These are phyloP conservation scores for Rhododendron ovatum DNA, from an alignment of 148 eudicot species.

Conservation along the genomic window DNA sequence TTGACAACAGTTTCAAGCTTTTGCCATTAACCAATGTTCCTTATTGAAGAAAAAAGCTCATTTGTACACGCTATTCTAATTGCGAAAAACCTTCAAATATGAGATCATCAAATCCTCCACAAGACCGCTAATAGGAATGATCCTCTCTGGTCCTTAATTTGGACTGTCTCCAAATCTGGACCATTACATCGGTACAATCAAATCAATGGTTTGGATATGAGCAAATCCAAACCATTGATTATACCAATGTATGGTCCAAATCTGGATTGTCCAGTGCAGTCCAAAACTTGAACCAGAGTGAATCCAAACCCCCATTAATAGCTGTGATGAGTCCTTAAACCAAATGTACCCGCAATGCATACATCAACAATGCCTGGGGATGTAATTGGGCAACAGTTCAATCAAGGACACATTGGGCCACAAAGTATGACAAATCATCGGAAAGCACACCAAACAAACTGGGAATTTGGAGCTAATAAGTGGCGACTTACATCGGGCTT, in stretches of 20 bases:
- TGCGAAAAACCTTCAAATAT: neutral
- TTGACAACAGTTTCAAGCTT: neutral
- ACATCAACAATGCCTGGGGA: neutral
- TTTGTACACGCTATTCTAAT: neutral
- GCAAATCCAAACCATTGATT: no score
- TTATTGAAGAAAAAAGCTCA: neutral
- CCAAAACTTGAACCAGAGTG: neutral
- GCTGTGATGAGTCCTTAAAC: neutral
- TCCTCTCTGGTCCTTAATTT: neutral
- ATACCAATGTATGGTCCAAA: no score
- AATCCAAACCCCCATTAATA: neutral
- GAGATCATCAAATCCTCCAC: neutral
- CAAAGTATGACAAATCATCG: neutral
- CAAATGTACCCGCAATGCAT: neutral
- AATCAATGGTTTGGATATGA: neutral
- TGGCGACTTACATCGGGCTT: constrained; percentile 46
- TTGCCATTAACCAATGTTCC: neutral
- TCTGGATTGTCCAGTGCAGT: neutral
- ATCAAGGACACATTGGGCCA: neutral
- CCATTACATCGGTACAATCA: no score
- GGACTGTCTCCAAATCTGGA: neutral
- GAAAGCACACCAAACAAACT: neutral
- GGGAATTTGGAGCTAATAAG: neutral
- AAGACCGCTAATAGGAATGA: neutral
- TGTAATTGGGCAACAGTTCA: neutral